Base-by-base conservation (phyloP, 345 rosid species). In the Atalantia buxifolia region DNA sequence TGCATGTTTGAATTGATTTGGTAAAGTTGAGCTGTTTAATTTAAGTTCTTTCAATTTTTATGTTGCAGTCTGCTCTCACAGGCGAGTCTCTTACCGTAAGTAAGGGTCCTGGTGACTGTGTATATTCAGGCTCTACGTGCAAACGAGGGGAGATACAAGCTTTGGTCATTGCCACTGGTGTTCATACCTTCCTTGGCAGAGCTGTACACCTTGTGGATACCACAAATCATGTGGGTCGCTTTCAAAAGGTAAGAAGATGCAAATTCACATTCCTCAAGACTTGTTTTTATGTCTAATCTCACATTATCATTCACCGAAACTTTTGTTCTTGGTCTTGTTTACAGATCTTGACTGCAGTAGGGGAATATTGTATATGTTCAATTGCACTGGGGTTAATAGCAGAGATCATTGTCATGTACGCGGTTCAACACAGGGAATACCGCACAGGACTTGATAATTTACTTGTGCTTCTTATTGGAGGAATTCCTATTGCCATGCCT, bases 61-160 rank as follows among this genome's bases (percentile, higher is more conserved):
- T 21, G 35, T 21, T 77, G 80, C 83, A 85, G 93, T 88, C 93
- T 80, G 90, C 98, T 5, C 91, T 92, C 2, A 93, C 96, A 0
- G 98, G 98, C n/a, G 98, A 92, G 88, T 93, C 98, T 14, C 96
- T 93, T 81, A 96, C 98, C 4, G 96, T 93, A 53, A 88, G 94
- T n/a, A 93, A 88, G 84, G 90, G 89, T 62, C 93, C 96, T 1
- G 97, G 98, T 9, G 97, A 92, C 77, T 82, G 91, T 82, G 91
- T 93, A 25, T 93, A 89, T 85, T 92, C 98, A 7, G 98, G 98
- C 75, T 93, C 98, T n/a, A 93, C 97, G 19, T 93, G 97, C 80
- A 92, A 93, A 78, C 97, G 90, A 75, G 98, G 98, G 81, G 98
- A 93, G 83, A 92, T 93, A 74, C 93, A 92, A 86, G 96, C 96